Evolutionary conservation across 768 basidiomycete species (phyloP).

Genomic region (Leccinum subgranulosum): DNA sequence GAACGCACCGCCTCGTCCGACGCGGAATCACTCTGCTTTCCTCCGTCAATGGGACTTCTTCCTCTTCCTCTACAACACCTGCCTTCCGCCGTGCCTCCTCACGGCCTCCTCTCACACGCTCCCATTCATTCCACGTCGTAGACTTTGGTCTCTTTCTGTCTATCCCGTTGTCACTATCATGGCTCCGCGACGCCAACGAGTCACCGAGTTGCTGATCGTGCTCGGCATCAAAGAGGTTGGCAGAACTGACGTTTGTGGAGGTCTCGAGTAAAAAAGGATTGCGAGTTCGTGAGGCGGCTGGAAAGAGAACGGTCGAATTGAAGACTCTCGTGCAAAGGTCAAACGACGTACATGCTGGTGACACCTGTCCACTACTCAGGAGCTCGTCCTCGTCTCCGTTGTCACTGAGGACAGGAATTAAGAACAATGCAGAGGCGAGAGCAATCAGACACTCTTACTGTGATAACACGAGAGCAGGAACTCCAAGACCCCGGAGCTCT

Average conservation of each 20-base stretch:
- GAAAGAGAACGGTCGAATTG: constrained; percentile 6
- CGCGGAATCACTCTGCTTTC: constrained; percentile 20
- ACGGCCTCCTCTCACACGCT: constrained; percentile 17
- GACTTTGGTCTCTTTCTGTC: constrained; percentile 33
- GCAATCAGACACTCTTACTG: constrained; percentile 26
- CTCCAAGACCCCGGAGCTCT: constrained; percentile 24
- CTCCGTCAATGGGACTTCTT: background rate
- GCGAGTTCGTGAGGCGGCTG: constrained; percentile 25
- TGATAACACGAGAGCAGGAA: constrained; percentile 41
- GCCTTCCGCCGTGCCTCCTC: constrained; percentile 21
- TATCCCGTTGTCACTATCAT: background rate
- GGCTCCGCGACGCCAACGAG: background rate
- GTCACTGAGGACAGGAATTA: constrained; percentile 11
- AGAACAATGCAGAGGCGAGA: background rate
- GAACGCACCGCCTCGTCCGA: constrained; percentile 22
- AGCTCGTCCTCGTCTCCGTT: constrained; percentile 58
- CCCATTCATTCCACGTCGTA: constrained; percentile 48
- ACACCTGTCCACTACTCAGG: constrained; percentile 77
- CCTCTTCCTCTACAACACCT: constrained; percentile 12
- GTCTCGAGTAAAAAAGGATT: constrained; percentile 24
- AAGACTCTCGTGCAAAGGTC: constrained; percentile 3
- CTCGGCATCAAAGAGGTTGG: constrained; percentile 19
- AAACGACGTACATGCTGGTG: constrained; percentile 55
- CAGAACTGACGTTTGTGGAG: constrained; percentile 30
- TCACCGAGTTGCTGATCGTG: constrained; percentile 13